Conservation (phyloP, 306 rosid genomes). For the Fragaria nilgerrensis region DNA sequence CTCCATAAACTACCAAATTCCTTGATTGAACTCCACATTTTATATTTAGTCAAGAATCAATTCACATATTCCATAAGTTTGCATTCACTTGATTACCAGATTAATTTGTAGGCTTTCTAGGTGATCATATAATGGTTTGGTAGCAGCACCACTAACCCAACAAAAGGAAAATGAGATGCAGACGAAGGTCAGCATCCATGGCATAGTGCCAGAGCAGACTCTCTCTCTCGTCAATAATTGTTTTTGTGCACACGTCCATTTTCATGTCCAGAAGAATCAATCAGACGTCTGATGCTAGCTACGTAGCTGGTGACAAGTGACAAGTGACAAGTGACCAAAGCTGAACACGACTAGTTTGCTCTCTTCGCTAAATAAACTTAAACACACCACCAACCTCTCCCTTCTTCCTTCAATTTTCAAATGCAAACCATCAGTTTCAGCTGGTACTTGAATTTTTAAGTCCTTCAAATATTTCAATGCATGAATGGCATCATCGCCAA, state of each 20-base stretch:
- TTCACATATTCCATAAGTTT: background rate
- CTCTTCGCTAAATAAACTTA: background rate
- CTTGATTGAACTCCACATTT: too few relatives aligned
- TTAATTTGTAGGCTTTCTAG: background rate
- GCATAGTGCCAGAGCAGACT: conserved; percentile 2
- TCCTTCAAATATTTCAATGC: background rate
- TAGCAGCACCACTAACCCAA: background rate
- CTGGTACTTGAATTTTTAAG: background rate
- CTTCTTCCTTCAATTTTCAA: background rate
- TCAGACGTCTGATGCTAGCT: background rate
- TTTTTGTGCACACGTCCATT: background rate
- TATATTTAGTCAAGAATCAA: too few relatives aligned
- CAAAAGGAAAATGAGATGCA: background rate
- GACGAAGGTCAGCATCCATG: conserved; percentile 7
- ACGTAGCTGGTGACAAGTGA: conserved; percentile 1
- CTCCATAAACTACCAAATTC: too few relatives aligned
- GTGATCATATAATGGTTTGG: too few relatives aligned
- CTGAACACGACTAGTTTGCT: background rate
- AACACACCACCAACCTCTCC: background rate
- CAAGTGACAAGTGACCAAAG: background rate
- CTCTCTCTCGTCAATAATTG: background rate
- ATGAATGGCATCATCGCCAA: background rate
- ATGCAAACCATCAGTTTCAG: background rate
- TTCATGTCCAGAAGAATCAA: background rate
- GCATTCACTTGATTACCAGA: background rate